These are phyloP conservation scores for Globisporangium paddicum DNA, from an alignment of 352 stramenopile genomes.

Conservation along the genomic window DNA sequence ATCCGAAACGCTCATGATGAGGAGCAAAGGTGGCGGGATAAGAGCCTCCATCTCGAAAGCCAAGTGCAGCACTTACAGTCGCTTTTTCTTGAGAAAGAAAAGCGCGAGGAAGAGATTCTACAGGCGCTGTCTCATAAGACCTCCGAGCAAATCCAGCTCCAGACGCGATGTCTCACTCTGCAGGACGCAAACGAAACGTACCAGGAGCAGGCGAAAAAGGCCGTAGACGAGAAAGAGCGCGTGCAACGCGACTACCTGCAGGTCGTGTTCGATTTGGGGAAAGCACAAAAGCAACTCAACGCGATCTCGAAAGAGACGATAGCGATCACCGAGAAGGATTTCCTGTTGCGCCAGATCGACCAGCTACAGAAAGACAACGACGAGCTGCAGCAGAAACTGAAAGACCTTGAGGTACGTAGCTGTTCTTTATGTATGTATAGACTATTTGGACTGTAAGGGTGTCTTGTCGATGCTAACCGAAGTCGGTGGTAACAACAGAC, in stretches of 20 bases:
- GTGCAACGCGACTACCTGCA: constrained; percentile 46
- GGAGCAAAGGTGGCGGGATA: constrained; percentile 17
- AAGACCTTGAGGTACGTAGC: constrained; percentile 21
- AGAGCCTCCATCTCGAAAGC: constrained; percentile 12
- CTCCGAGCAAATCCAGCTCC: constrained; percentile 20
- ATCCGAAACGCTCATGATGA: constrained; percentile 11
- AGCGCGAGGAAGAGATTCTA: constrained; percentile 15
- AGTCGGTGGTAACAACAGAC: not conserved
- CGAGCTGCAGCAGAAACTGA: constrained; percentile 22
- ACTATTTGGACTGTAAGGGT: too few relatives aligned
- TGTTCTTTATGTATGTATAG: too few relatives aligned
- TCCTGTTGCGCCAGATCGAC: constrained; percentile 31
- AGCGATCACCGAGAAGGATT: constrained; percentile 22
- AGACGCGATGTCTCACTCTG: constrained; percentile 22
- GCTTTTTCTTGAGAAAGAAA: constrained; percentile 22
- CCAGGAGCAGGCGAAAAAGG: constrained; percentile 29
- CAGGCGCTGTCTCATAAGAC: constrained; percentile 25
- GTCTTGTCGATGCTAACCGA: not conserved
- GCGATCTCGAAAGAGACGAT: constrained; percentile 26
- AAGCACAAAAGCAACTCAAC: constrained; percentile 41
- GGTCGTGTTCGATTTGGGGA: constrained; percentile 41
- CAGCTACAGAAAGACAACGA: constrained; percentile 28
- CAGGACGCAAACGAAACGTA: constrained; percentile 30
- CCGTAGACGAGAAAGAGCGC: constrained; percentile 31
- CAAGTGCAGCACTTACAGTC: constrained; percentile 20